Base-by-base conservation (phyloP, 2,329 filamentous ascomycete genomes). In the Dactylellina parvicollis region DNA sequence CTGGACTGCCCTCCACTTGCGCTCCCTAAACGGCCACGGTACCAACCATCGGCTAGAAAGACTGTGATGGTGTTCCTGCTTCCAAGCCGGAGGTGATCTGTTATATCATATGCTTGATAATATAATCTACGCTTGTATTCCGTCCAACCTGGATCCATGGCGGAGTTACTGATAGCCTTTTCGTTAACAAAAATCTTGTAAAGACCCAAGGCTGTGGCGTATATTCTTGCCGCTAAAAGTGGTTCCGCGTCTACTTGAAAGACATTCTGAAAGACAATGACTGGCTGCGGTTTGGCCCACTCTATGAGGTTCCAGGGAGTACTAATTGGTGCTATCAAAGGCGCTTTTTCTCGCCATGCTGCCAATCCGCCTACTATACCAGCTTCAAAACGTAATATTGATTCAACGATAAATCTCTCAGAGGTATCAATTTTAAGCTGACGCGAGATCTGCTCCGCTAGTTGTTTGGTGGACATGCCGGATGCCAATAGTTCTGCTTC, bases 111-210 rank as follows among this genome's bases (percentile, higher is more conserved):
- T 0, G 64, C 61, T 22, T 69, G 64, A 16, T 69, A 69, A 7
- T 32, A 61, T 4, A 69, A 30, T 5, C 64, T 24, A 8, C 46
- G 14, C 24, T 46, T 55, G 55, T 69, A 69, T 44, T 69, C 64
- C n/a, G 64, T 69, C 64, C 64, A 69, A 1, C 64, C 64, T 12
- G 64, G 64, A 1, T 69, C 64, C 64, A 69, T 69, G 4, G 36
- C 61, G 4, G 54, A 24, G 22, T 69, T 46, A 10, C 38, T 55
- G n/a, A 69, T 32, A 0, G 64, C 22, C 26, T 26, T 40, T 5
- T 47, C 64, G 16, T 69, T 61, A 7, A 69, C 38, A 34, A 32
- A 69, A n/a, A 69, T 28, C 26, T 61, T 69, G 22, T 69, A 69
- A 2, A 55, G 22, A 14, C 64, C 64, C 20, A 69, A 61, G 8